Conservation (phyloP, 257 asterid species). For the Ilex aquifolium region DNA sequence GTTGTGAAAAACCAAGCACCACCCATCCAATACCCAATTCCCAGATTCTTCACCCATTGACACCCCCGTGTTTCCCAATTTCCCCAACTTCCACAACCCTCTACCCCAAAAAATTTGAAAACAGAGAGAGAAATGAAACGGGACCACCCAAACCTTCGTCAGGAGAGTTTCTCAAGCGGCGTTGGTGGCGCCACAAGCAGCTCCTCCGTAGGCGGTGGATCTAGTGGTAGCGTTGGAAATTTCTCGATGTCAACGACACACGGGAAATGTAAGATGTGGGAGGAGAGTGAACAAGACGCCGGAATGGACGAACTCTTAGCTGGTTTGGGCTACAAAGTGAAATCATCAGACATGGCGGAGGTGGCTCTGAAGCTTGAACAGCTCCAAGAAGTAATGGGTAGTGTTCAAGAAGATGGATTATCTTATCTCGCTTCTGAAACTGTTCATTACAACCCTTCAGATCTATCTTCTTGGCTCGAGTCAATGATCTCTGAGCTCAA, state of each 20-base stretch:
- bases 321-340: slow-evolving; percentile 57
- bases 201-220: not conserved
- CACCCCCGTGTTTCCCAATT: not conserved
- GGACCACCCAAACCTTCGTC: not conserved
- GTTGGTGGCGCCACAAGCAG: not conserved
- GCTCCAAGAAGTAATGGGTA: slow-evolving; percentile 52
- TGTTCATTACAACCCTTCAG: slow-evolving; percentile 78
- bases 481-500: slow-evolving; percentile 69
- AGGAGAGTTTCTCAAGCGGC: not conserved
- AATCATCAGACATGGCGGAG: slow-evolving; percentile 58
- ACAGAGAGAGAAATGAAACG: not conserved
- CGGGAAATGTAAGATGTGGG: slow-evolving; percentile 44
- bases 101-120: not conserved
- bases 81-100: not conserved
- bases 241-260: not conserved
- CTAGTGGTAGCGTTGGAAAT: slow-evolving; percentile 21
- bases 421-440: slow-evolving; percentile 54
- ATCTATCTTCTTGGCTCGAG: slow-evolving; percentile 74
- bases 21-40: not conserved
- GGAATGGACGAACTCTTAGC: slow-evolving; percentile 66
- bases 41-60: slow-evolving; percentile 3
- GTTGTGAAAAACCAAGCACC: not conserved
- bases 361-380: slow-evolving; percentile 72
- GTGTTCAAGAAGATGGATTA: slow-evolving; percentile 34
- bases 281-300: slow-evolving; percentile 23